Evolutionary conservation across 805 yeast species (phyloP), one percentile per base, ranked within the genome.

Genomic region (Dipodascus geniculatus): DNA sequence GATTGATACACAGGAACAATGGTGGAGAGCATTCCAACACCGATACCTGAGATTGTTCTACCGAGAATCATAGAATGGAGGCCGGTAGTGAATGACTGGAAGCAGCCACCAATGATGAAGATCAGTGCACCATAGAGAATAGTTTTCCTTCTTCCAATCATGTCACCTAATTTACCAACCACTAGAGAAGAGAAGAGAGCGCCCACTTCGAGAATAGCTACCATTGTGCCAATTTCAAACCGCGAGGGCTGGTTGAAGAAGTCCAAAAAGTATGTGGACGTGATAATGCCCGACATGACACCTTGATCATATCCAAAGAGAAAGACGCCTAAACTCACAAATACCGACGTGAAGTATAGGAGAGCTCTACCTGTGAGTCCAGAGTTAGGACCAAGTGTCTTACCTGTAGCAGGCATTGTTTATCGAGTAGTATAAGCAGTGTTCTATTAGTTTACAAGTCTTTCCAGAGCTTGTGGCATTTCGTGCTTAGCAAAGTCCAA

Each of bases 1-100:
- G 90, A 81, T 65, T 87, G 96, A 68, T 87, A 88, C 51, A 87
- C 82, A 0, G 96, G 96, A 9, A 88, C 90, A 57, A 88, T 83
- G 4, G 95, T 83, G 23, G 90, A 82, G 49, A 88, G 71, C 53
- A 88, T 71, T 2, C 96, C 96, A 23, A 88, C 90, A 1, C 96
- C 96, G n/a, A 87, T 60, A 17, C 96, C 96, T 42, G 87, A 76
- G 49, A 87, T 75, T 28, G 86, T 78, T 60, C 96, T 72, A 1
- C 96, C 96, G 14, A 80, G 61, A n/a, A 83, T 80, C 71, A 88
- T 75, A 48, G 78, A 62, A 59, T 67, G 63, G 65, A 87, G 74
- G 57, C 73, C 74, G 3, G 67, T 63, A 1, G 91, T 75, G 56
- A 76, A 71, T 1, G 89, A 75, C 68, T 88, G 96, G 48, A 87